Conservation (phyloP, 495 filamentous ascomycete species). For the Daldinia loculata region DNA sequence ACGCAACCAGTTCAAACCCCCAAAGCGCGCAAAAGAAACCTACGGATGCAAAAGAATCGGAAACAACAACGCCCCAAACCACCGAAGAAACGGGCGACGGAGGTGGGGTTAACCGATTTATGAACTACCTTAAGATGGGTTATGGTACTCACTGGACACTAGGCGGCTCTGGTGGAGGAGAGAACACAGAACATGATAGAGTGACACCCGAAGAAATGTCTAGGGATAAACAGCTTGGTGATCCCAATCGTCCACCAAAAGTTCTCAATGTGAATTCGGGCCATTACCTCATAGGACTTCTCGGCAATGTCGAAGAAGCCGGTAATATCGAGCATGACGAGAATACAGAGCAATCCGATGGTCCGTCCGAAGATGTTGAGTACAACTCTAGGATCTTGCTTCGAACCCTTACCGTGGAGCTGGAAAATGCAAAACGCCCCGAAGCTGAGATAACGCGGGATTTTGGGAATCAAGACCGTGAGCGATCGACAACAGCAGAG, state of each 20-base stretch:
- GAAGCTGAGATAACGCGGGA: slow-evolving; percentile 55
- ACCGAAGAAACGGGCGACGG: slow-evolving; percentile 31
- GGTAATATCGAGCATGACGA: slow-evolving; percentile 33
- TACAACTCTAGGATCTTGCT: slow-evolving; percentile 54
- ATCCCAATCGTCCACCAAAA: slow-evolving; percentile 6
- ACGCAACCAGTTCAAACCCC: slow-evolving; percentile 2
- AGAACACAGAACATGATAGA: slow-evolving; percentile 12
- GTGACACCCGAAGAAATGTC: not conserved
- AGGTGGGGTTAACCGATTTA: slow-evolving; percentile 53
- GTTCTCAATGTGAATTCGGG: slow-evolving; percentile 50
- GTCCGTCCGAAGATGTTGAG: slow-evolving; percentile 39
- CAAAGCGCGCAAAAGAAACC: not conserved
- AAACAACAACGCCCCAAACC: slow-evolving; percentile 2
- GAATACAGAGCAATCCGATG: slow-evolving; percentile 38
- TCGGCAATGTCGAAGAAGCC: slow-evolving; percentile 65
- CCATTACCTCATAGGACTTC: slow-evolving; percentile 76
- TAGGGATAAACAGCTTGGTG: slow-evolving; percentile 9
- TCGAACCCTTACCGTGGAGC: slow-evolving; percentile 60
- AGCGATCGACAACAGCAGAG: slow-evolving; percentile 29
- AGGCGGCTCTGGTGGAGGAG: slow-evolving; percentile 41
- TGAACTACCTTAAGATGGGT: slow-evolving; percentile 63
- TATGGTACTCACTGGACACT: slow-evolving; percentile 66
- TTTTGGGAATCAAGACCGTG: slow-evolving; percentile 52
- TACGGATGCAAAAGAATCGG: slow-evolving; percentile 6
- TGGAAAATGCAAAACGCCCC: slow-evolving; percentile 50